Evolutionary conservation across 1,284 basidiomycete genomes (phyloP).

Genomic region (Cryptococcus sp.): DNA sequence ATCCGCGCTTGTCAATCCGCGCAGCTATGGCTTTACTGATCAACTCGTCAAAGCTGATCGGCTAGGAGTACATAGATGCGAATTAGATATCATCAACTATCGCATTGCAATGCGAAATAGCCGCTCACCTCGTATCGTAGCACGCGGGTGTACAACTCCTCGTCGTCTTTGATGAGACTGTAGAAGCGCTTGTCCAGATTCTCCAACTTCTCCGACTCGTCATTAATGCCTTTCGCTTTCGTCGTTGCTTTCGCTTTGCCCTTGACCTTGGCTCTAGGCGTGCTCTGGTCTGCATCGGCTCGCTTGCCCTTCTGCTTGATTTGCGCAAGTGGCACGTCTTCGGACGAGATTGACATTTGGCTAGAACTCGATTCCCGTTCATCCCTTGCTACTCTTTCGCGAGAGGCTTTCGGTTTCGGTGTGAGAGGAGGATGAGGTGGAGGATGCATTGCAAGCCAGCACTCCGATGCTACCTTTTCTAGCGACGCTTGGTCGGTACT

Average conservation of each 20-base stretch:
- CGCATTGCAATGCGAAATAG: not conserved
- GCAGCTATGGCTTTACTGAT: constrained; percentile 34
- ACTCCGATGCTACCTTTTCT: constrained; percentile 37
- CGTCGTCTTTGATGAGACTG: constrained; percentile 36
- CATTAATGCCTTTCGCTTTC: not conserved
- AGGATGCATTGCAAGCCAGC: constrained; percentile 49
- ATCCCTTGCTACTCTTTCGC: not conserved
- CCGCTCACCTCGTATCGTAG: constrained; percentile 46
- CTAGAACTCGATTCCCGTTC: constrained; percentile 1
- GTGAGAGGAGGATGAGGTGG: not conserved
- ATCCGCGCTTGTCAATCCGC: constrained; percentile 38
- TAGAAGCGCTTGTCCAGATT: constrained; percentile 32
- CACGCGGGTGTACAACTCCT: constrained; percentile 38
- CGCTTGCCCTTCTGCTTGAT: constrained; percentile 4
- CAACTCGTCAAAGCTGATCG: constrained; percentile 49
- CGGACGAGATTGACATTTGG: constrained; percentile 5
- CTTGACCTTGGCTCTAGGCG: constrained; percentile 12
- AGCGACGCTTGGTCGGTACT: constrained; percentile 32
- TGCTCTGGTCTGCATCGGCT: not conserved
- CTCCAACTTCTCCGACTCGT: constrained; percentile 4
- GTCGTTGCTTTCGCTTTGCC: constrained; percentile 16
- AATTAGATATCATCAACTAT: not conserved
- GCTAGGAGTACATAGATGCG: constrained; percentile 25
- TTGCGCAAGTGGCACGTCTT: constrained; percentile 9
- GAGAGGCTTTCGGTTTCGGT: not conserved